A percentile compares a stretch with the other conserved stretches of the same genome.
Conservation (phyloP, 768 basidiomycete species). For the Suillus subaureus region DNA sequence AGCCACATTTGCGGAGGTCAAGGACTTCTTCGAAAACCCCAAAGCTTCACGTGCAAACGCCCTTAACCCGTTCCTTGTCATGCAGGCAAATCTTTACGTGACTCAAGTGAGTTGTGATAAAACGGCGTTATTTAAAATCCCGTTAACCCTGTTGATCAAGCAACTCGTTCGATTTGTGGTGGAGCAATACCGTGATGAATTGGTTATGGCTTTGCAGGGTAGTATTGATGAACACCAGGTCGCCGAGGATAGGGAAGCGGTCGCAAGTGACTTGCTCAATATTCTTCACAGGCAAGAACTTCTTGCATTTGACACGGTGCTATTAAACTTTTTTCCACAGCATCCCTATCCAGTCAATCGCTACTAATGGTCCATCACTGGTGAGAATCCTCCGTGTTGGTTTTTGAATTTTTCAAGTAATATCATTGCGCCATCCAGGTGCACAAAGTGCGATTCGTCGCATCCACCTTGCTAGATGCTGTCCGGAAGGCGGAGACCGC, state of each 20-base stretch:
- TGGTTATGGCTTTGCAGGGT: conserved; percentile 68
- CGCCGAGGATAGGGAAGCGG: conserved; percentile 77
- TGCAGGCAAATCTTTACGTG: conserved; percentile 91
- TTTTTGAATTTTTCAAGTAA: conserved; percentile 2
- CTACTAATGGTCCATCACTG: conserved; percentile 83
- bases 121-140: background rate
- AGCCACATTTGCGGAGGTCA: conserved; percentile 85
- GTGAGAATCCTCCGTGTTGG: conserved; percentile 35
- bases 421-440: conserved; percentile 47
- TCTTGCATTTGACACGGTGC: conserved; percentile 5
- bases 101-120: conserved; percentile 64
- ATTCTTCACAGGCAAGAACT: conserved; percentile 71
- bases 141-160: conserved; percentile 39
- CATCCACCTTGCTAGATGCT: conserved; percentile 84
- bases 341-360: conserved; percentile 92
- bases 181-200: conserved; percentile 89
- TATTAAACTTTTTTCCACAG: conserved; percentile 38
- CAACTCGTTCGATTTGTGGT: conserved; percentile 94
- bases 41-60: conserved; percentile 85
- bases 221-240: conserved; percentile 63
- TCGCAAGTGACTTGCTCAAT: conserved; percentile 84
- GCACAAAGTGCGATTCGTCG: conserved; percentile 92
- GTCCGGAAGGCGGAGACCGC: conserved; percentile 81
- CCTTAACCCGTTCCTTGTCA: conserved; percentile 86
- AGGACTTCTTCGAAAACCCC: conserved; percentile 91